Conservation (phyloP, 441 rosid genomes). For the Croton laevigatus region DNA sequence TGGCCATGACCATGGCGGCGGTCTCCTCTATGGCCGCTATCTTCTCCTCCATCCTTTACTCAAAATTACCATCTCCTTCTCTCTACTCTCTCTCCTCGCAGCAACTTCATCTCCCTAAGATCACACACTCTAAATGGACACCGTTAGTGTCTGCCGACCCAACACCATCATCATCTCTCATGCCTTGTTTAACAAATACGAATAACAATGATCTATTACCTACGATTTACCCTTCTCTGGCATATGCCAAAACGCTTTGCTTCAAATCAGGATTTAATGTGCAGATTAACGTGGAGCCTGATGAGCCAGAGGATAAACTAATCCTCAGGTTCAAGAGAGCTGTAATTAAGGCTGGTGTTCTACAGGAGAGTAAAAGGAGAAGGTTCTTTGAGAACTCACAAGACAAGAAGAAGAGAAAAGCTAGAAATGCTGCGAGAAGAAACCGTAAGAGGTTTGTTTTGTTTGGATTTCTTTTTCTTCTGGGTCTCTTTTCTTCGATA, state of each 20-base stretch:
- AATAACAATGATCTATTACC: constrained; percentile 15
- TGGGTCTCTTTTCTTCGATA: not conserved
- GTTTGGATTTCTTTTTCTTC: constrained; percentile 1
- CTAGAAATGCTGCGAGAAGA: constrained; percentile 40
- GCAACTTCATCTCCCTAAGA: constrained; percentile 15
- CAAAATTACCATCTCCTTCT: constrained; percentile 16
- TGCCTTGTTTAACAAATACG: constrained; percentile 2
- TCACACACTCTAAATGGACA: not conserved
- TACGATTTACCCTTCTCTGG: constrained; percentile 34
- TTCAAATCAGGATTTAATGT: constrained; percentile 41
- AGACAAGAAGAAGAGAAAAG: constrained; percentile 42
- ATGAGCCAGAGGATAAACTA: constrained; percentile 47
- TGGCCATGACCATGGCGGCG: too few species aligned
- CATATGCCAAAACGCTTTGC: constrained; percentile 35
- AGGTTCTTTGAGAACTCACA: constrained; percentile 40
- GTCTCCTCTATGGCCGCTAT: constrained; percentile 10
- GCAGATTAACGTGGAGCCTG: constrained; percentile 38
- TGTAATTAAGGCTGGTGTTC: constrained; percentile 38
- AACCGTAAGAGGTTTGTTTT: constrained; percentile 38
- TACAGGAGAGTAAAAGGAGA: constrained; percentile 44
- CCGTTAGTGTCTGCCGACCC: constrained; percentile 10
- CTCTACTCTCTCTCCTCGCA: not conserved
- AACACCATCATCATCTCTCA: not conserved
- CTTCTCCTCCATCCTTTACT: constrained; percentile 24
- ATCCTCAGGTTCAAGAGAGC: constrained; percentile 36